phyloP scores from a whole-genome alignment of 805 yeast species.

The Lachancea dasiensis region DNA sequence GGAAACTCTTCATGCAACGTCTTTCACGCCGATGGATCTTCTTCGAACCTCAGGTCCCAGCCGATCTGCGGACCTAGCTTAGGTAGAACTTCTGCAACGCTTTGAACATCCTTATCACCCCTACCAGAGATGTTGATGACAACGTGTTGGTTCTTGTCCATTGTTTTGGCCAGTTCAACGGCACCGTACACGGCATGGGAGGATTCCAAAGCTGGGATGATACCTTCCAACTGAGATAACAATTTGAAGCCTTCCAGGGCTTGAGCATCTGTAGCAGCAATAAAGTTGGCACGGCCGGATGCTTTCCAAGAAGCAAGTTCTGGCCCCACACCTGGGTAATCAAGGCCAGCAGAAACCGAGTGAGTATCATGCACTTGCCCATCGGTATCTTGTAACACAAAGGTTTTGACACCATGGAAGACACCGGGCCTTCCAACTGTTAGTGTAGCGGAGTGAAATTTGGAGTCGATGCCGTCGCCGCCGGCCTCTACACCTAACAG shows the following conservation, averaged over 20 bases:
- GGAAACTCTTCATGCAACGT: background rate
- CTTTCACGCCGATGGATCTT: conserved; percentile 24
- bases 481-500: conserved; percentile 97
- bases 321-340: conserved; percentile 99
- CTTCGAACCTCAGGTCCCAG: conserved; percentile 91
- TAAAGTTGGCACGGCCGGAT: conserved; percentile 83
- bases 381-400: conserved; percentile 81
- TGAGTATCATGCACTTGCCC: conserved; percentile 98
- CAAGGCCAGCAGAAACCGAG: conserved; percentile 96
- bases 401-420: conserved; percentile 95
- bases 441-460: conserved; percentile 88
- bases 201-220: conserved; percentile 96
- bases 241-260: conserved; percentile 87
- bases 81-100: conserved; percentile 93
- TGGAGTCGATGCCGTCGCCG: conserved; percentile 91
- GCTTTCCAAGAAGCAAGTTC: conserved; percentile 94
- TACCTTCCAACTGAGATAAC: conserved; percentile 91
- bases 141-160: conserved; percentile 72
- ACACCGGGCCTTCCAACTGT: conserved; percentile 97
- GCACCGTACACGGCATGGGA: conserved; percentile 96
- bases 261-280: conserved; percentile 93
- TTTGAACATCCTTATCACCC: conserved; percentile 98
- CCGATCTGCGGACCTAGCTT: conserved; percentile 82
- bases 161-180: conserved; percentile 74
- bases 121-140: conserved; percentile 93